Conservation (phyloP, 805 yeast genomes). For the Candida boidinii region DNA sequence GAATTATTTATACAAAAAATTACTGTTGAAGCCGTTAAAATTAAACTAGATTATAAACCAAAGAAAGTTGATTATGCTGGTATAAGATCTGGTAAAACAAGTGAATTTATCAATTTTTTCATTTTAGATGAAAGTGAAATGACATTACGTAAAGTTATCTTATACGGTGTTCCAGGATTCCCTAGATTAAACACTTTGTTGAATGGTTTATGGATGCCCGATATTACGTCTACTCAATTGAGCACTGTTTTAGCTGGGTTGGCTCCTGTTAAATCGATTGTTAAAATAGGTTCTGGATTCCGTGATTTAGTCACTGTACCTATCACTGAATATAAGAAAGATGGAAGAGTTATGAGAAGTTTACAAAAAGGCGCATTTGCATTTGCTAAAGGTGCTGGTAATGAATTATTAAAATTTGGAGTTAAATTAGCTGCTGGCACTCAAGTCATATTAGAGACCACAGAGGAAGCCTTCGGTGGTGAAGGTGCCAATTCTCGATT, state of each 20-base stretch:
- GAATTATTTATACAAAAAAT: conserved; percentile 61
- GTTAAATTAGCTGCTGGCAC: conserved; percentile 85
- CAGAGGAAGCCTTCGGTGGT: conserved; percentile 77
- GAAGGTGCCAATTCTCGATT: conserved; percentile 30
- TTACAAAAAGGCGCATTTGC: conserved; percentile 66
- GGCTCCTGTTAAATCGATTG: conserved; percentile 70
- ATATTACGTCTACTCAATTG: conserved; percentile 73
- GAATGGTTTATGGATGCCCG: conserved; percentile 79
- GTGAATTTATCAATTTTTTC: conserved; percentile 84
- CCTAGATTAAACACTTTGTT: conserved; percentile 47
- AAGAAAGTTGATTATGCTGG: conserved; percentile 82
- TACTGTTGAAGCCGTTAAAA: conserved; percentile 45
- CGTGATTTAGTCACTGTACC: conserved; percentile 69
- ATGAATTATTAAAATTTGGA: conserved; percentile 73
- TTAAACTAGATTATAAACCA: conserved; percentile 86
- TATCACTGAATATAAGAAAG: conserved; percentile 61
- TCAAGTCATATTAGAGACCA: conserved; percentile 67
- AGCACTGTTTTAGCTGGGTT: conserved; percentile 77
- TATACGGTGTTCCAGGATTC: conserved; percentile 76
- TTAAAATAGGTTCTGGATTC: conserved; percentile 72
- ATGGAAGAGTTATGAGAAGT: conserved; percentile 61
- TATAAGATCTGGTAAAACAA: conserved; percentile 74
- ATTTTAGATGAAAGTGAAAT: conserved; percentile 80
- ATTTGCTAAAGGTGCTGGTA: conserved; percentile 71
- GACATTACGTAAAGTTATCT: conserved; percentile 45